phyloP scores from a whole-genome alignment of 495 filamentous ascomycete species.

The Neurospora africana region DNA sequence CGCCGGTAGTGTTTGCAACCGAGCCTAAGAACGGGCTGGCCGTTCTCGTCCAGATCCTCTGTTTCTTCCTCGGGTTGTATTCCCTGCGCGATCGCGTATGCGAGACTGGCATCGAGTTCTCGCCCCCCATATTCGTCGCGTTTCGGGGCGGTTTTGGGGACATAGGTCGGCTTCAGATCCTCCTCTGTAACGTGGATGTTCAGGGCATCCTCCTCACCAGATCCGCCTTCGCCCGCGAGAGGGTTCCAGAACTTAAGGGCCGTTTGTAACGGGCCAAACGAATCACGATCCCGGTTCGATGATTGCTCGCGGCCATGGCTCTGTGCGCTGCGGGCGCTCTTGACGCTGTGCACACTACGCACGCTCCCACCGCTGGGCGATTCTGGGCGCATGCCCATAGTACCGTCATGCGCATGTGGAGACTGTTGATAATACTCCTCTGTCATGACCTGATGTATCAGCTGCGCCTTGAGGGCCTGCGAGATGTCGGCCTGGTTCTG shows the following conservation, averaged over 20 bases:
- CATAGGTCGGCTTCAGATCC: conserved; percentile 65
- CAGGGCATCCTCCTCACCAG: conserved; percentile 50
- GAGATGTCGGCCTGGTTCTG: conserved; percentile 47
- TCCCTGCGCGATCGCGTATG: neutral
- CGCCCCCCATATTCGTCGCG: conserved; percentile 8
- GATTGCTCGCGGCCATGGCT: conserved; percentile 2
- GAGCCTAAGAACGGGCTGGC: conserved; percentile 33
- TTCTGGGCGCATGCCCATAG: conserved; percentile 9
- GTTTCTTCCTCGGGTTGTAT: conserved; percentile 17
- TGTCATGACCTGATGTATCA: conserved; percentile 76
- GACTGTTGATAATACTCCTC: conserved; percentile 53
- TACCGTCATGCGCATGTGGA: conserved; percentile 14
- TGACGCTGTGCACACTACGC: neutral
- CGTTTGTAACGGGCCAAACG: conserved; percentile 10
- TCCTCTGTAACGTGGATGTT: conserved; percentile 33
- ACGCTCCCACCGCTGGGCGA: conserved; percentile 21
- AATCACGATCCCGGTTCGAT: neutral
- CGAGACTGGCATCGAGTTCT: conserved; percentile 9
- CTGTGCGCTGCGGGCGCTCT: conserved; percentile 13
- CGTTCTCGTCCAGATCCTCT: conserved; percentile 36
- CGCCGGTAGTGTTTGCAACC: conserved; percentile 91
- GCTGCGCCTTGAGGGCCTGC: conserved; percentile 65
- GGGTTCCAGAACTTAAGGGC: conserved; percentile 32
- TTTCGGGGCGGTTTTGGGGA: conserved; percentile 18
- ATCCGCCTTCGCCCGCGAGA: conserved; percentile 16